Conservation (phyloP, 192 early-diverging fungal genomes). For the Coemansia sp. region DNA sequence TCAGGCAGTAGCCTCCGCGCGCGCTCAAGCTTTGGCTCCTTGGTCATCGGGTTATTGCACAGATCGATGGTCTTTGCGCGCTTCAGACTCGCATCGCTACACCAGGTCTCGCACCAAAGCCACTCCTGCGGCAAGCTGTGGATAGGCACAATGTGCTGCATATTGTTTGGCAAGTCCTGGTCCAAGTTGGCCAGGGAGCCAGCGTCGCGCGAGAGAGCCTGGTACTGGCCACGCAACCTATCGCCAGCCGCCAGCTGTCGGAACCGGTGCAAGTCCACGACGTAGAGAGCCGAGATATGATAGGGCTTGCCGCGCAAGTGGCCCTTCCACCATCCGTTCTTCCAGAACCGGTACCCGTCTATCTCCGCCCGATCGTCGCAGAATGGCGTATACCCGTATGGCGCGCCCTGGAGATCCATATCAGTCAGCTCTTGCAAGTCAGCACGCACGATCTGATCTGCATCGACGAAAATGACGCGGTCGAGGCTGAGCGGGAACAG, state of each 20-base stretch:
- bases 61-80: slow-evolving; percentile 97
- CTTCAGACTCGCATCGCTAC: slow-evolving; percentile 80
- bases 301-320: slow-evolving; percentile 89
- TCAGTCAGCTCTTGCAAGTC: slow-evolving; percentile 93
- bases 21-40: slow-evolving; percentile 97
- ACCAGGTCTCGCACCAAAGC: slow-evolving; percentile 99
- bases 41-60: slow-evolving; percentile 99
- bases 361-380: slow-evolving; percentile 91
- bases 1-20: slow-evolving; percentile 92
- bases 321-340: slow-evolving; percentile 92
- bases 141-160: slow-evolving; percentile 91
- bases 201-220: slow-evolving; percentile 85
- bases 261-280: slow-evolving; percentile 94
- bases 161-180: slow-evolving; percentile 98
- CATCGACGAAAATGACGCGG: slow-evolving; percentile 98
- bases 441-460: slow-evolving; percentile 97
- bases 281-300: slow-evolving; percentile 96
- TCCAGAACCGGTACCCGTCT: slow-evolving; percentile 99
- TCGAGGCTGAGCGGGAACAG: slow-evolving; percentile 92
- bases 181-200: slow-evolving; percentile 93
- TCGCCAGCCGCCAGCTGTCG: slow-evolving; percentile 94
- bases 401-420: slow-evolving; percentile 92
- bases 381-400: slow-evolving; percentile 97
- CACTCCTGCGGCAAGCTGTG: slow-evolving; percentile 94
- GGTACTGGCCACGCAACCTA: slow-evolving; percentile 90